Evolutionary conservation across 768 basidiomycete species (phyloP), one percentile per base, ranked within the genome.

Genomic region (Rhizopogon vesiculosus): DNA sequence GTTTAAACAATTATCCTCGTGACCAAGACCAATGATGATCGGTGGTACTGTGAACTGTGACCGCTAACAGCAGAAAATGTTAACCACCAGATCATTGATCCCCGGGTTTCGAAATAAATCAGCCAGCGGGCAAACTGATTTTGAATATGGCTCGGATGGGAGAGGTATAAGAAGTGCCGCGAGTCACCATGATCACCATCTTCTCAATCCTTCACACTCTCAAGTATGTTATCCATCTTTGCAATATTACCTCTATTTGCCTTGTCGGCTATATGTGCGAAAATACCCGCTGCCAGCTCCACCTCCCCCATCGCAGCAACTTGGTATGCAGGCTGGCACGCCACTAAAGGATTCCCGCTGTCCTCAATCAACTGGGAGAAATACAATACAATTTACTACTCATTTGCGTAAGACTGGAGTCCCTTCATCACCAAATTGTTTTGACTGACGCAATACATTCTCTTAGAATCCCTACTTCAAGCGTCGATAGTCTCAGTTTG

Each of bases 301-400:
- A 33, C 45, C 12, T 18, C 10, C 13, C 45, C 49, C 45, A 72
- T 85, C 7, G 81, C 82, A 2, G 69, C 78, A 18, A 74, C 80
- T 8, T 90, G 85, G 85, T 88, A 80, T 59, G 78, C 86, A 28
- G 81, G 82, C 42, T 89, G 79, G 79, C 83, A 88, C 64, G 76
- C 79, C 9, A 69, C 66, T 9, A 63, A 69, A 18, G 74, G 75
- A 1, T 84, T 83, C 61, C 75, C 85, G 5, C 70, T 84, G 12
- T 72, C 75, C 5, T 71, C 74, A n/a, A 67, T 90, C 57, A 79
- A 74, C 57, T 90, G 88, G 87, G 69, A 72, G n/a, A 88, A 86
- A 69, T 90, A 89, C 66, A 87, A 80, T n/a, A 76, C 81, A 15
- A 53, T 87, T 42, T 82, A 80, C 13, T 89, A 87, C 68, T 76